A percentile compares a stretch with the other conserved stretches of the same genome.
phyloP scores from a whole-genome alignment of 805 yeast genomes.

The Yamadazyma laniorum region DNA sequence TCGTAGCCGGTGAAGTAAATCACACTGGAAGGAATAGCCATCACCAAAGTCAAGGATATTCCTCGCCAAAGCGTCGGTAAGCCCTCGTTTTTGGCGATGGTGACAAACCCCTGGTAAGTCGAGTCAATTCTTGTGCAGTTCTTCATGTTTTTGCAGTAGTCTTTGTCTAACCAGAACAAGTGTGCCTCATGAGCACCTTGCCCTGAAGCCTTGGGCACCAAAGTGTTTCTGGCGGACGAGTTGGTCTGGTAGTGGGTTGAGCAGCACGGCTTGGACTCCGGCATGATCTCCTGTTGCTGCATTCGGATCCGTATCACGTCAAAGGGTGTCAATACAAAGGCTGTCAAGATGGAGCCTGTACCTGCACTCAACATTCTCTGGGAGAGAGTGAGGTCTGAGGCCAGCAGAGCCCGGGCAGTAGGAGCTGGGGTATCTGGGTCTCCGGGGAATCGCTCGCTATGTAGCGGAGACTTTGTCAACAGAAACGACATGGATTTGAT shows the following conservation, averaged over 20 bases:
- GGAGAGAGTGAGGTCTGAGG: constrained; percentile 13
- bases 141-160: constrained; percentile 35
- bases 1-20: constrained; percentile 95
- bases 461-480: background rate
- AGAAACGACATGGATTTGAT: background rate
- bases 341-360: constrained; percentile 69
- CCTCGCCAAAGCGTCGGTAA: constrained; percentile 83
- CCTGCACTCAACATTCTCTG: constrained; percentile 81
- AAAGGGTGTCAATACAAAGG: constrained; percentile 73
- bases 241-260: constrained; percentile 10
- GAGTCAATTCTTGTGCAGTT: constrained; percentile 56
- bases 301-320: constrained; percentile 76
- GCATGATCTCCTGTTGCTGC: constrained; percentile 71
- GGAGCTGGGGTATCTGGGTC: constrained; percentile 19
- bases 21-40: constrained; percentile 92
- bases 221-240: constrained; percentile 6
- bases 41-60: constrained; percentile 70
- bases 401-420: constrained; percentile 16
- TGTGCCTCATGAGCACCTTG: constrained; percentile 38
- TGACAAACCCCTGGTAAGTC: constrained; percentile 69
- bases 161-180: constrained; percentile 18
- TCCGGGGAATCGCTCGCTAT: background rate
- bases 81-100: constrained; percentile 75
- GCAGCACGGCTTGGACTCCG: constrained; percentile 28
- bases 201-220: constrained; percentile 23